Evolutionary conservation across 305 asterid genomes (phyloP).

Genomic region (Plantago coronopus): DNA sequence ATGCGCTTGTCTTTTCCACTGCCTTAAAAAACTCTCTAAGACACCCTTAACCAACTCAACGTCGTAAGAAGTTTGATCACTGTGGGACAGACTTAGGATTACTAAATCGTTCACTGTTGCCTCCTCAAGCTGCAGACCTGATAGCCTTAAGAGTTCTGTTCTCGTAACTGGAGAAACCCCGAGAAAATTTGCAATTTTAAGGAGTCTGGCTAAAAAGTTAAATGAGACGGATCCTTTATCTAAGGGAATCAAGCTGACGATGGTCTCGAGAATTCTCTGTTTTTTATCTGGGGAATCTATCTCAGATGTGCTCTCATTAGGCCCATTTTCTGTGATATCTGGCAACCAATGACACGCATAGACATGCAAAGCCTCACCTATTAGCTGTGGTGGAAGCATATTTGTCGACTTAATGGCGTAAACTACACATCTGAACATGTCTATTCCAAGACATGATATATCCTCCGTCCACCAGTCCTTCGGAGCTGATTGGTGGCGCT

Average conservation of each 20-base stretch:
- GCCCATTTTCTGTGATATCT: slow-evolving; percentile 23
- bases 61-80: slow-evolving; percentile 28
- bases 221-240: slow-evolving; percentile 60
- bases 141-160: slow-evolving; percentile 51
- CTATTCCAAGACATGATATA: slow-evolving; percentile 52
- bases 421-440: slow-evolving; percentile 59
- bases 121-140: slow-evolving; percentile 59
- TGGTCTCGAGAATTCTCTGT: slow-evolving; percentile 46
- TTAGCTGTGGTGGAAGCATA: slow-evolving; percentile 53
- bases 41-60: slow-evolving; percentile 49
- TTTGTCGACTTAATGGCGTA: slow-evolving; percentile 47
- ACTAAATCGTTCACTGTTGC: slow-evolving; percentile 50
- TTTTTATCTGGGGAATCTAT: slow-evolving; percentile 32
- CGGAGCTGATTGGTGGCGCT: slow-evolving; percentile 47
- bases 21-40: slow-evolving; percentile 56
- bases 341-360: slow-evolving; percentile 68
- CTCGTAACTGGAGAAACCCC: slow-evolving; percentile 48
- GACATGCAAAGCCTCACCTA: slow-evolving; percentile 79
- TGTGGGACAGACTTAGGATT: slow-evolving; percentile 19
- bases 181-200: slow-evolving; percentile 34
- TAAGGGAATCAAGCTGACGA: slow-evolving; percentile 59
- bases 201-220: slow-evolving; percentile 55
- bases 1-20: slow-evolving; percentile 39
- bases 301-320: slow-evolving; percentile 27
- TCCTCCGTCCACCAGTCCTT: slow-evolving; percentile 96